Percentiles rank a stretch among this genome's conserved stretches.
phyloP scores from a whole-genome alignment of 257 asterid genomes.

The Thymus quinquecostatus region DNA sequence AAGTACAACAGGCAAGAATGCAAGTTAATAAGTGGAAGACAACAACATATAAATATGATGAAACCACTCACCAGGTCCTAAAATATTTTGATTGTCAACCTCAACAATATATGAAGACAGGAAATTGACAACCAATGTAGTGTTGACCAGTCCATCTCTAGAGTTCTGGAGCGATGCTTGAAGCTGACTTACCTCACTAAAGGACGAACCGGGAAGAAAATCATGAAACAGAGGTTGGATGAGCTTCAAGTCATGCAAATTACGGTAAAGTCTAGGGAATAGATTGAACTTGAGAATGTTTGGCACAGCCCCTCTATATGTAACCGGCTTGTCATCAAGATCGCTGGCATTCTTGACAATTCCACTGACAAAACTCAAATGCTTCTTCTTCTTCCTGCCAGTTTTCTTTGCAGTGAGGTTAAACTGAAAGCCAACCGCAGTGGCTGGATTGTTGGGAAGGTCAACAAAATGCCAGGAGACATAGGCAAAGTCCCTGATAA shows the following conservation, averaged over 20 bases:
- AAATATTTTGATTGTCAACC: slow-evolving; percentile 66
- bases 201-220: slow-evolving; percentile 86
- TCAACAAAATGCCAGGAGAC: slow-evolving; percentile 91
- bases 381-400: slow-evolving; percentile 56
- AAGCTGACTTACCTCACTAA: slow-evolving; percentile 61
- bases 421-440: slow-evolving; percentile 88
- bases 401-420: slow-evolving; percentile 78
- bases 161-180: slow-evolving; percentile 72
- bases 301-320: slow-evolving; percentile 75
- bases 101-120: slow-evolving; percentile 84
- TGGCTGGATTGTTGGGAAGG: slow-evolving; percentile 83
- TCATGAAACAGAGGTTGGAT: slow-evolving; percentile 92
- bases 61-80: slow-evolving; percentile 87
- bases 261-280: slow-evolving; percentile 76
- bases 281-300: slow-evolving; percentile 84
- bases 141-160: slow-evolving; percentile 71
- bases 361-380: slow-evolving; percentile 87
- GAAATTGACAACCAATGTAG: slow-evolving; percentile 75
- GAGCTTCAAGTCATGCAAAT: slow-evolving; percentile 71
- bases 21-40: slow-evolving; percentile 18
- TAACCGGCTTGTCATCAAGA: slow-evolving; percentile 52
- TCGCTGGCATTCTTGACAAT: slow-evolving; percentile 58
- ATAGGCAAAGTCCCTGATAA: slow-evolving; percentile 57
- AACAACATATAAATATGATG: slow-evolving; percentile 7
- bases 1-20: slow-evolving; percentile 12